Base-by-base conservation (phyloP, 2,329 filamentous ascomycete genomes). In the Clarireedia sp. region DNA sequence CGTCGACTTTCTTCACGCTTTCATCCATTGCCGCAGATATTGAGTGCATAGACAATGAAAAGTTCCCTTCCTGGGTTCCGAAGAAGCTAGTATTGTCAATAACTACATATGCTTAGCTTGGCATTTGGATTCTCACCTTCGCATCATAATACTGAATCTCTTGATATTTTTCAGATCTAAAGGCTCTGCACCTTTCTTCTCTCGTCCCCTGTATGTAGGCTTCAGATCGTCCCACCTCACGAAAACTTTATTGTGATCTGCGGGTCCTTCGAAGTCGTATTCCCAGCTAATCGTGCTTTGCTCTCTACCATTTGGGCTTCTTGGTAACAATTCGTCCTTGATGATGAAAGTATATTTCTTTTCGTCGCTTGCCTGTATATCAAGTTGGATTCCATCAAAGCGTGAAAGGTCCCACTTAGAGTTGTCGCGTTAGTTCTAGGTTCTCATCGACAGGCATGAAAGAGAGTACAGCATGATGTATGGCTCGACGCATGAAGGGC, bases 101-200 rank as follows among this genome's bases (percentile, higher is more conserved):
- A 54, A 48, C n/a, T n/a, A n/a, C n/a, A 48, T 56, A 57, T 23
- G n/a, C 50, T 41, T 33, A 45, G 48, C 48, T 29, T 23, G 51
- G 14, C 23, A 36, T 33, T 23, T 24, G 5, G n/a, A 8, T 3
- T 67, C 73, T 57, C 70, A 89, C 88, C 89, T 94, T 68, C 89
- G 74, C 76, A 87, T 87, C 89, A 94, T 91, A 57, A 94, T 75
- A 50, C 83, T 85, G 29, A 92, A 73, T 47, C 86, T 76, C 70
- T 80, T 86, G 40, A 94, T 74, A 44, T 74, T 73, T 48, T 73
- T 74, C 59, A 79, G 64, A 62, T 90, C 74, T 62, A 94, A 68
- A 5, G 78, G 75, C 55, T 75, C 69, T 0, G 80, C 80, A 70
- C 86, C 82, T 17, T 78, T 71, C 66, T 80, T 78, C 58, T 83